Conservation (phyloP, 305 asterid species). For the Caryopteris hybrid region DNA sequence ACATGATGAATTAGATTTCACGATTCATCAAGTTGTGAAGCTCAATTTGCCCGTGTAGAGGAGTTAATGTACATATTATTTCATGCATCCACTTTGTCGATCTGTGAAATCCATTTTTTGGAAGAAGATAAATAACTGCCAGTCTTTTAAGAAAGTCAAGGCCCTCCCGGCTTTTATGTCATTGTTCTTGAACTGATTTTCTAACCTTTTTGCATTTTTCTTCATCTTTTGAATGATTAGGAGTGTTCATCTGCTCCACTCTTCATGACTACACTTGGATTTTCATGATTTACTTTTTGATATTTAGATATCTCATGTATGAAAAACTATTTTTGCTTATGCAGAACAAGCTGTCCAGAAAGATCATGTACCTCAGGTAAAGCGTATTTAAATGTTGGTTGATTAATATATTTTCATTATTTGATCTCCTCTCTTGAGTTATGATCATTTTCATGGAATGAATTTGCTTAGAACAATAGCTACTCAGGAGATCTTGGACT, state of each 20-base stretch:
- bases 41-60: neutral
- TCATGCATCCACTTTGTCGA: neutral
- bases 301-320: slow-evolving; percentile 27
- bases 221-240: neutral
- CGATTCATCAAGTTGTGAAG: slow-evolving; percentile 5
- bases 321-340: slow-evolving; percentile 26
- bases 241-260: neutral
- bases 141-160: too few relatives aligned
- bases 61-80: neutral
- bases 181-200: slow-evolving; percentile 2
- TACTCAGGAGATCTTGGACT: slow-evolving; percentile 6
- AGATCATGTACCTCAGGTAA: slow-evolving; percentile 43
- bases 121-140: neutral
- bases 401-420: neutral
- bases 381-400: slow-evolving; percentile 13
- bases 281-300: slow-evolving; percentile 9
- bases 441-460: slow-evolving; percentile 8
- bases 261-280: slow-evolving; percentile 13
- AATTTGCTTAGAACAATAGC: neutral
- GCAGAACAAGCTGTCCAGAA: slow-evolving; percentile 51
- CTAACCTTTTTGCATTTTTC: slow-evolving; percentile 1
- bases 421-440: slow-evolving; percentile 7
- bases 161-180: neutral
- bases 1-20: slow-evolving; percentile 10
- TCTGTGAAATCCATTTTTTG: neutral